A percentile compares a stretch with the other conserved stretches of the same genome.
phyloP scores from a whole-genome alignment of 345 rosid genomes.

The Anastatica hierochuntica region DNA sequence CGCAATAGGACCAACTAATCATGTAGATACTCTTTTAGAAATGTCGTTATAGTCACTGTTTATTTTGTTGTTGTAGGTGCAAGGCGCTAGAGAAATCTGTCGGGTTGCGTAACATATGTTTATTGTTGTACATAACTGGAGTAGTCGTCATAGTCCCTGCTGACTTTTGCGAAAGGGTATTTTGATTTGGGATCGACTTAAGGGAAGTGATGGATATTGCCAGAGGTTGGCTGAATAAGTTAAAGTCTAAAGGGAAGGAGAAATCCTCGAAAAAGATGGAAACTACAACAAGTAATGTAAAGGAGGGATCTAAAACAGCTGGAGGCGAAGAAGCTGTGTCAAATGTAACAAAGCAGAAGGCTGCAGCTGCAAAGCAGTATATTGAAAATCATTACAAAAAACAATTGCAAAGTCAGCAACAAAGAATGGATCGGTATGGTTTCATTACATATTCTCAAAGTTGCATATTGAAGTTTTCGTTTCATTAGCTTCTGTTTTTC shows the following conservation, averaged over 20 bases:
- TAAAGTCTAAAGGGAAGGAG: slow-evolving; percentile 57
- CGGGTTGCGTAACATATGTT: background rate
- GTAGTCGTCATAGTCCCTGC: background rate
- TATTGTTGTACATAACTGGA: slow-evolving; percentile 2
- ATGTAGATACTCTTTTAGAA: no score
- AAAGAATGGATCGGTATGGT: slow-evolving; percentile 84
- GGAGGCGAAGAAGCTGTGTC: slow-evolving; percentile 80
- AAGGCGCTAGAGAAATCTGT: background rate
- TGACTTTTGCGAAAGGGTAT: no score
- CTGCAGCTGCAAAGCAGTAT: slow-evolving; percentile 93
- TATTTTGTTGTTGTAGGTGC: slow-evolving; percentile 9
- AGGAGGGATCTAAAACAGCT: slow-evolving; percentile 48
- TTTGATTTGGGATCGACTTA: background rate
- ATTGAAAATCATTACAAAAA: slow-evolving; percentile 93
- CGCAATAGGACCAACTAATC: no score
- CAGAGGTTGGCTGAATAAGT: slow-evolving; percentile 67
- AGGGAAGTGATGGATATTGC: slow-evolving; percentile 50
- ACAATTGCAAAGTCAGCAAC: slow-evolving; percentile 75
- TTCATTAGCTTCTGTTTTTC: background rate
- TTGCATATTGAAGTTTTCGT: background rate
- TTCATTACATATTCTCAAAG: slow-evolving; percentile 16
- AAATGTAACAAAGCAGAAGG: slow-evolving; percentile 80
- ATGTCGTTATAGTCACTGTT: no score
- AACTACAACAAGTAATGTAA: slow-evolving; percentile 36
- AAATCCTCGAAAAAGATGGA: slow-evolving; percentile 68